phyloP scores from a whole-genome alignment of 179 eudicot species.

The Actinidia polygama region DNA sequence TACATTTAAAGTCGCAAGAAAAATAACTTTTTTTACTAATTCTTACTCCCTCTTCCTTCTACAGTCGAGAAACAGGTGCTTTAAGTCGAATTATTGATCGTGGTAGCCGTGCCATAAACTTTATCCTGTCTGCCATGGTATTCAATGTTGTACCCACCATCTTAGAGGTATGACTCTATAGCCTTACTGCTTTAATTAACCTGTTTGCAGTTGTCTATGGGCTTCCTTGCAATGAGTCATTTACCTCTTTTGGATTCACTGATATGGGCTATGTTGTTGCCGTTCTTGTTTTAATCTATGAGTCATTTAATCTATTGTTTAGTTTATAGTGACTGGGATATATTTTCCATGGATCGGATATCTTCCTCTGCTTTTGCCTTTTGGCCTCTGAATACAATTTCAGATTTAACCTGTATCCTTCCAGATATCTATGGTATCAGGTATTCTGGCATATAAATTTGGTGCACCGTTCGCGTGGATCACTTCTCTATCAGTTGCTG shows the following conservation, averaged over 20 bases:
- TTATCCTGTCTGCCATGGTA: slow-evolving; percentile 92
- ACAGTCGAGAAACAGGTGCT: slow-evolving; percentile 95
- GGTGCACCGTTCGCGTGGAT: slow-evolving; percentile 98
- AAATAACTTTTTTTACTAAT: neutral
- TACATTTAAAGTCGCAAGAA: no score
- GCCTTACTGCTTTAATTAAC: neutral
- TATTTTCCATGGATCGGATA: slow-evolving; percentile 4
- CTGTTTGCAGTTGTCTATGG: neutral
- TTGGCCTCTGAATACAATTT: slow-evolving; percentile 13
- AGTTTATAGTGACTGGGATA: neutral
- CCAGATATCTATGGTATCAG: slow-evolving; percentile 97
- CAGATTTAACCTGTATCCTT: slow-evolving; percentile 56
- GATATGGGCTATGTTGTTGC: neutral
- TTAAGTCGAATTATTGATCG: slow-evolving; percentile 94
- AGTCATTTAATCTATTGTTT: neutral
- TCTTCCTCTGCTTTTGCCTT: slow-evolving; percentile 15
- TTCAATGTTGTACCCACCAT: slow-evolving; percentile 93
- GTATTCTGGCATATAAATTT: slow-evolving; percentile 93
- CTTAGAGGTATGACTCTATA: slow-evolving; percentile 68
- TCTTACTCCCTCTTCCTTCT: slow-evolving; percentile 27
- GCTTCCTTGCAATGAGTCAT: neutral
- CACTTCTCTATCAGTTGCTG: slow-evolving; percentile 91
- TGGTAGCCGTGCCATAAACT: slow-evolving; percentile 99
- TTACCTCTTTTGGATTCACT: neutral
- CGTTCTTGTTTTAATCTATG: neutral